These are phyloP conservation scores for Elaeis guineensis DNA, from an alignment of 176 grass and related monocot species.

Conservation along the genomic window DNA sequence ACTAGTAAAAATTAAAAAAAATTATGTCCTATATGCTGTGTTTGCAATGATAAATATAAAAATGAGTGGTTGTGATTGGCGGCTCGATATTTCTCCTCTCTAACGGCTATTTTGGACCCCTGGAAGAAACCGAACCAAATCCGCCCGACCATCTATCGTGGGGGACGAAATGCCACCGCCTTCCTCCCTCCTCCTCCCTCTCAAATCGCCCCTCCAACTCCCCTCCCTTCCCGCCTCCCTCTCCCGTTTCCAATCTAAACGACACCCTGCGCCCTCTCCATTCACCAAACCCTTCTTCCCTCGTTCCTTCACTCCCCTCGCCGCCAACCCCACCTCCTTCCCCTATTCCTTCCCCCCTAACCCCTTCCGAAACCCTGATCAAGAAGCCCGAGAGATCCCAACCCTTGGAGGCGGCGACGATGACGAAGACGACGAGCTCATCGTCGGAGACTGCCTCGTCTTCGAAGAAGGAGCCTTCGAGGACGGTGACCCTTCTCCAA, in stretches of 20 bases:
- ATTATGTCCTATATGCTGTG: accelerated
- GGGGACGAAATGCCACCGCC: too few species aligned
- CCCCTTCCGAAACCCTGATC: slow-evolving; percentile 16
- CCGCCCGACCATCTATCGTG: too few species aligned
- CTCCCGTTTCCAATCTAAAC: not conserved
- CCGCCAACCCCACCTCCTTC: slow-evolving; percentile 3
- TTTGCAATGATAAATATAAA: too few species aligned
- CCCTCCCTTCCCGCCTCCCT: slow-evolving; percentile 9
- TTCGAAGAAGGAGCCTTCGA: slow-evolving; percentile 97
- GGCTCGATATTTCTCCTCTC: too few species aligned
- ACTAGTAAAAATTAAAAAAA: too few species aligned
- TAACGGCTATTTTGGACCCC: too few species aligned
- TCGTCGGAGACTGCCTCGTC: slow-evolving; percentile 86
- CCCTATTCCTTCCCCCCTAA: slow-evolving; percentile 7
- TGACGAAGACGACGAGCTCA: slow-evolving; percentile 40
- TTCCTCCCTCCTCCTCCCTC: slow-evolving; percentile 18
- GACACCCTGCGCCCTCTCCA: not conserved
- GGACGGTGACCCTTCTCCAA: slow-evolving; percentile 17
- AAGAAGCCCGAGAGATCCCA: too few species aligned
- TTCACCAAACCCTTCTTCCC: not conserved
- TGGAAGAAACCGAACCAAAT: too few species aligned
- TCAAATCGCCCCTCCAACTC: slow-evolving; percentile 9
- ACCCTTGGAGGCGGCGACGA: slow-evolving; percentile 1
- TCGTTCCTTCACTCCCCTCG: slow-evolving; percentile 14
- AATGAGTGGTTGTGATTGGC: too few species aligned